phyloP scores from a whole-genome alignment of 1,284 basidiomycete genomes.

The Trichosporon faecale region DNA sequence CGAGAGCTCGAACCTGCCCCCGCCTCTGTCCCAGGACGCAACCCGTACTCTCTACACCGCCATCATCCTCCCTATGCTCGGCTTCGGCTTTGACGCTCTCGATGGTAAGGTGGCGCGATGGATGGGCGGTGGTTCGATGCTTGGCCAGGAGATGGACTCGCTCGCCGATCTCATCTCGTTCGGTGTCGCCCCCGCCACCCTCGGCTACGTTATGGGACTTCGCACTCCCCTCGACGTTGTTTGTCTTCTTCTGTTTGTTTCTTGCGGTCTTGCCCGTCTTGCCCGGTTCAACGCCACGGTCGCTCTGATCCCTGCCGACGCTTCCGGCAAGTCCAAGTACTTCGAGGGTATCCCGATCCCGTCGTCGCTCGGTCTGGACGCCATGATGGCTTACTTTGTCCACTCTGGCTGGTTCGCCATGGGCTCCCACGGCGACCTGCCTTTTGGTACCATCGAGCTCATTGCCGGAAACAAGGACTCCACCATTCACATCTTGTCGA shows the following conservation, averaged over 20 bases:
- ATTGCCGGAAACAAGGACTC: slow-evolving; percentile 69
- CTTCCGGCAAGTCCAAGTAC: slow-evolving; percentile 81
- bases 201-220: slow-evolving; percentile 88
- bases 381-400: slow-evolving; percentile 75
- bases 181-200: slow-evolving; percentile 89
- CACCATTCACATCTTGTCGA: slow-evolving; percentile 70
- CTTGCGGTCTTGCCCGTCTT: slow-evolving; percentile 90
- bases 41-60: slow-evolving; percentile 68
- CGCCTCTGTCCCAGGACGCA: slow-evolving; percentile 40
- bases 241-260: slow-evolving; percentile 84
- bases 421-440: slow-evolving; percentile 54
- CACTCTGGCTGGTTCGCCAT: slow-evolving; percentile 72
- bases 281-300: slow-evolving; percentile 99
- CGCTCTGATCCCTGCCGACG: slow-evolving; percentile 86
- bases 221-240: slow-evolving; percentile 85
- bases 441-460: slow-evolving; percentile 66
- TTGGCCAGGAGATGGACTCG: slow-evolving; percentile 98
- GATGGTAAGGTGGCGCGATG: slow-evolving; percentile 98
- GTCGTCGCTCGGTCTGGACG: slow-evolving; percentile 78
- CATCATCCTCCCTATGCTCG: slow-evolving; percentile 81
- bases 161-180: slow-evolving; percentile 97
- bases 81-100: slow-evolving; percentile 96
- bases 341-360: slow-evolving; percentile 99
- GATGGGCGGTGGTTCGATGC: slow-evolving; percentile 89
- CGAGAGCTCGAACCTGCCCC: slow-evolving; percentile 65